A percentile compares a stretch with the other conserved stretches of the same genome.
These are phyloP conservation scores for Jacaranda mimosifolia DNA, from an alignment of 257 asterid species.

Conservation along the genomic window DNA sequence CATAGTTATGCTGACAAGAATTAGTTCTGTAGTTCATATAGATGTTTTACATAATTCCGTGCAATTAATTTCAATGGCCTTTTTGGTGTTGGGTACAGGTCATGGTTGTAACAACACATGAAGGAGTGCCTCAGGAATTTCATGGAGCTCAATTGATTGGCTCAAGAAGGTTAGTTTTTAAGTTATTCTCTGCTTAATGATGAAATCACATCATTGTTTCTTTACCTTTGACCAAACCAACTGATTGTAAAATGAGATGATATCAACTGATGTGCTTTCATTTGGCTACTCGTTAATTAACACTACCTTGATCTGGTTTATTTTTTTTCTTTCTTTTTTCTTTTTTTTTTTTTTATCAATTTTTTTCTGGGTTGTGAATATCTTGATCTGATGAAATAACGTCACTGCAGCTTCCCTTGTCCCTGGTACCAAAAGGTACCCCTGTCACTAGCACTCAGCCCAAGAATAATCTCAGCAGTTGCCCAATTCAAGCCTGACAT, in stretches of 20 bases:
- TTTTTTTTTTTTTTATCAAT: no score
- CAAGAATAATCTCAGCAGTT: conserved; percentile 96
- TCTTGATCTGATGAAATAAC: neutral
- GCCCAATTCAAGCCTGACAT: conserved; percentile 94
- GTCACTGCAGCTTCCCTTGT: conserved; percentile 80
- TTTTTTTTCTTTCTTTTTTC: no score
- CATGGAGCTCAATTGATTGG: conserved; percentile 95
- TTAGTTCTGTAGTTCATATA: neutral
- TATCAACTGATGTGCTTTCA: neutral
- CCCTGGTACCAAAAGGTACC: conserved; percentile 95
- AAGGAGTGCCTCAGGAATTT: conserved; percentile 97
- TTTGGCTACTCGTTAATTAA: conserved; percentile 2
- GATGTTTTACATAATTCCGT: neutral
- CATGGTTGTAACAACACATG: conserved; percentile 98
- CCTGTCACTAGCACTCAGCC: conserved; percentile 96
- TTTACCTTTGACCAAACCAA: conserved; percentile 12
- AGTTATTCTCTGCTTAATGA: conserved; percentile 17
- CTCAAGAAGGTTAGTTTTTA: conserved; percentile 73
- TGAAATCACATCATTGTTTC: neutral
- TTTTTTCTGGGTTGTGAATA: no score
- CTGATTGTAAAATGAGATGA: neutral
- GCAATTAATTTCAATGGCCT: conserved; percentile 26
- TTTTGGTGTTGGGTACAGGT: conserved; percentile 60
- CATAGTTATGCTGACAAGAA: no score
- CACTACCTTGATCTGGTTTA: conserved; percentile 24